Conservation (phyloP, 495 filamentous ascomycete genomes). For the Cercophora samala region DNA sequence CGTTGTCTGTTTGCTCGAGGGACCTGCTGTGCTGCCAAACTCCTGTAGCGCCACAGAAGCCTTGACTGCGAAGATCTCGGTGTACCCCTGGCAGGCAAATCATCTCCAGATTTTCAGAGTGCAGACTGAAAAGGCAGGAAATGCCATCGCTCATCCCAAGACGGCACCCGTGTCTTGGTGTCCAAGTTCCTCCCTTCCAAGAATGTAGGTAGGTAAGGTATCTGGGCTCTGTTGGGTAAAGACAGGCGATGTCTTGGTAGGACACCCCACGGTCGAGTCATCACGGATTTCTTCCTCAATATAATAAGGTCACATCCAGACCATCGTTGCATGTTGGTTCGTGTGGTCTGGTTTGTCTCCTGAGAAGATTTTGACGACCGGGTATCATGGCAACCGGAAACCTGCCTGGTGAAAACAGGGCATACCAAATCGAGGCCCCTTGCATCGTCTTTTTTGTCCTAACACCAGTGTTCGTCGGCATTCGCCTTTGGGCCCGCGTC, state of each 20-base stretch:
- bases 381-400: conserved; percentile 19
- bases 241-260: not conserved
- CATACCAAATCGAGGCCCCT: conserved; percentile 32
- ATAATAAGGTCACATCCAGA: not conserved
- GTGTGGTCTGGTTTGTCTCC: not conserved
- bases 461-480: conserved; percentile 30
- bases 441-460: conserved; percentile 36
- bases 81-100: not conserved
- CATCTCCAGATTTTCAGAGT: not conserved
- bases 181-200: not conserved
- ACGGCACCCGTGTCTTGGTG: not conserved
- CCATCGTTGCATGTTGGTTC: not conserved
- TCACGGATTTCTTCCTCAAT: not conserved
- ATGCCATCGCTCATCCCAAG: not conserved
- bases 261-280: not conserved
- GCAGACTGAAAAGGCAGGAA: not conserved
- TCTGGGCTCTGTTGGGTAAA: not conserved
- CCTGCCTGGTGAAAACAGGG: conserved; percentile 26
- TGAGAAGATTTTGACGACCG: not conserved
- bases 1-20: not conserved
- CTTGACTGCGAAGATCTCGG: not conserved
- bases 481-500: conserved; percentile 34
- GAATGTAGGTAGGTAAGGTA: not conserved
- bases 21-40: not conserved
- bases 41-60: not conserved